Conservation (phyloP, 2,329 filamentous ascomycete species). For the Diaporthe amygdali region DNA sequence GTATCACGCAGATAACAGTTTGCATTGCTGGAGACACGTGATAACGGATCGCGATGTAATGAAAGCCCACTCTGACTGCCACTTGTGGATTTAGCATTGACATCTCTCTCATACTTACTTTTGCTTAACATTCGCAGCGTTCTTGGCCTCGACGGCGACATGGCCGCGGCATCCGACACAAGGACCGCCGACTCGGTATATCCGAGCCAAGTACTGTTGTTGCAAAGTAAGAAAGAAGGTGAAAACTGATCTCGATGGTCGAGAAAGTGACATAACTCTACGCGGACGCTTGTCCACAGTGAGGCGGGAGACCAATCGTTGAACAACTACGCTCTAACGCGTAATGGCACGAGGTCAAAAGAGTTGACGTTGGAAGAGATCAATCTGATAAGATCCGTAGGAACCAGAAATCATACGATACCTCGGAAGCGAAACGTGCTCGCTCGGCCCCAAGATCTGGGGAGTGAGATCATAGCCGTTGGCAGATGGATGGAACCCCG, state of each 20-base stretch:
- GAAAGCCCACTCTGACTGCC: not conserved
- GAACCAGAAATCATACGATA: not conserved
- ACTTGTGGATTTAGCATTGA: not conserved
- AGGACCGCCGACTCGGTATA: not conserved
- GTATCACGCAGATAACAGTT: too few species aligned
- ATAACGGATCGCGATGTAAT: not conserved
- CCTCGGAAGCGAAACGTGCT: not conserved
- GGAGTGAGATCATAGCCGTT: not conserved
- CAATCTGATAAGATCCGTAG: slow-evolving; percentile 8
- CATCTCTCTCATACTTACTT: not conserved
- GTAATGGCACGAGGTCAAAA: not conserved
- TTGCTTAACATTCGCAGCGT: not conserved
- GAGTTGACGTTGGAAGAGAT: not conserved
- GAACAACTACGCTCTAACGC: not conserved
- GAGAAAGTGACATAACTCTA: too few species aligned
- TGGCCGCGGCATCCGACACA: not conserved
- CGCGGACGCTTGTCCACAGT: too few species aligned
- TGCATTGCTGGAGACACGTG: not conserved
- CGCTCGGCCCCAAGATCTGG: slow-evolving; percentile 3
- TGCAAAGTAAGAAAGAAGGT: not conserved
- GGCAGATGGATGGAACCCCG: not conserved
- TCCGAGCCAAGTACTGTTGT: not conserved
- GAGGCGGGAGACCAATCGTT: too few species aligned
- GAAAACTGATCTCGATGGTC: not conserved
- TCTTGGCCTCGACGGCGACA: not conserved